Conservation (phyloP, 2,329 filamentous ascomycete genomes). For the Pezicula neosporulosa region DNA sequence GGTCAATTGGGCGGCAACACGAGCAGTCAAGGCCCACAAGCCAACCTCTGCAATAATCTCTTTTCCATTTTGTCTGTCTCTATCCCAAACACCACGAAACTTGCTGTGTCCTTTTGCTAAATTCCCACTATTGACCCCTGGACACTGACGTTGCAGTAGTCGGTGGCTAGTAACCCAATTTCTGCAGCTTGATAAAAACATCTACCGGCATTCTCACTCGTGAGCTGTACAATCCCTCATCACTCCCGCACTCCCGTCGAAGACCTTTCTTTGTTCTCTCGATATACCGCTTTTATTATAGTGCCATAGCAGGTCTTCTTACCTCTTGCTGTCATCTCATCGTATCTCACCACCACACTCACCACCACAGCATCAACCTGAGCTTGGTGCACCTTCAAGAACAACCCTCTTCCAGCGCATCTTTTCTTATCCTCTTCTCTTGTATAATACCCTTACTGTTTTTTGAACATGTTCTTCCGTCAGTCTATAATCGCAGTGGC, state of each 20-base stretch:
- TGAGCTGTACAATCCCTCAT: neutral
- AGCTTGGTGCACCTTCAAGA: neutral
- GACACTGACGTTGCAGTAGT: constrained; percentile 8
- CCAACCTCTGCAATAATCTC: neutral
- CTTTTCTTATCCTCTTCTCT: constrained; percentile 8
- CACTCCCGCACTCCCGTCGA: neutral
- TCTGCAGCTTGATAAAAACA: constrained; percentile 15
- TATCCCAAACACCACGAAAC: neutral
- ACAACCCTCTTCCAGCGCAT: neutral
- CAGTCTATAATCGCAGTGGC: constrained; percentile 14
- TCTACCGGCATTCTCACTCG: constrained; percentile 6
- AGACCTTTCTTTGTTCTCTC: too few relatives aligned
- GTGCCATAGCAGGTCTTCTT: too few relatives aligned
- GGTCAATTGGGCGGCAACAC: neutral
- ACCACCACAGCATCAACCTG: neutral
- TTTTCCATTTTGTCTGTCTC: neutral
- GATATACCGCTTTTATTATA: too few relatives aligned
- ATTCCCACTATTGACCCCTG: constrained; percentile 2
- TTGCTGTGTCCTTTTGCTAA: neutral
- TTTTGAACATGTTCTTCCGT: constrained; percentile 22
- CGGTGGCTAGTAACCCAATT: constrained; percentile 16
- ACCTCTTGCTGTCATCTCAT: neutral
- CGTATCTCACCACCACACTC: too few relatives aligned
- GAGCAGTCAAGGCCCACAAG: neutral
- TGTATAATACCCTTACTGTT: constrained; percentile 11